Conservation (phyloP, 2,329 filamentous ascomycete species). For the Fusarium xylarioides region DNA sequence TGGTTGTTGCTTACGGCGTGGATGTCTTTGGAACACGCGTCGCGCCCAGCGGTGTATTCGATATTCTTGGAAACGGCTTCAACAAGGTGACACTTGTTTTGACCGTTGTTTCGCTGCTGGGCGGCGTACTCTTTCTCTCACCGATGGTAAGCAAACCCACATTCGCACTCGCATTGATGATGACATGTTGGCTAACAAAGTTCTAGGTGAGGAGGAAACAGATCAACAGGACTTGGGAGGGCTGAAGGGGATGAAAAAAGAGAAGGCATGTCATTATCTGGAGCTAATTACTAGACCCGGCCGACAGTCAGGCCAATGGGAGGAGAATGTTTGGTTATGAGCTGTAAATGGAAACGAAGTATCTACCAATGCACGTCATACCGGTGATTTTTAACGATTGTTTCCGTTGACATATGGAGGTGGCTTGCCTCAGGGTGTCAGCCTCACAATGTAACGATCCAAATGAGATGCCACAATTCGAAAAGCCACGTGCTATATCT, state of each 20-base stretch:
- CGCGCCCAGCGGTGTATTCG: constrained; percentile 89
- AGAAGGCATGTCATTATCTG: constrained; percentile 28
- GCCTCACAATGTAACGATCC: constrained; percentile 26
- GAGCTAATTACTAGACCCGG: constrained; percentile 28
- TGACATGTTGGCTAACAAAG: constrained; percentile 45
- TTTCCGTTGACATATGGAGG: background rate
- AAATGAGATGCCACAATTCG: background rate
- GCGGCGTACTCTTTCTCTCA: constrained; percentile 79
- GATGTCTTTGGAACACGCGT: constrained; percentile 90
- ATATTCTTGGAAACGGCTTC: constrained; percentile 92
- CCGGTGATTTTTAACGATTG: background rate
- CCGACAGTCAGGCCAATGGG: constrained; percentile 14
- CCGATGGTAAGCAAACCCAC: constrained; percentile 77
- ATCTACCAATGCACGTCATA: constrained; percentile 2
- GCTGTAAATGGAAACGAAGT: constrained; percentile 39
- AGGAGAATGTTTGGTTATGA: constrained; percentile 18
- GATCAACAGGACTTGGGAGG: constrained; percentile 71
- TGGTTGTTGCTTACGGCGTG: constrained; percentile 87
- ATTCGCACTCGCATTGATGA: background rate
- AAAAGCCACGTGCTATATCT: constrained; percentile 7
- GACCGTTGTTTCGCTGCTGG: constrained; percentile 82
- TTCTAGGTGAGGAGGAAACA: constrained; percentile 69
- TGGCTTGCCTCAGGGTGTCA: constrained; percentile 17
- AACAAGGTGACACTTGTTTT: constrained; percentile 86
- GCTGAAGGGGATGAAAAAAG: constrained; percentile 39